Conservation (phyloP, 345 rosid species). For the Arabis alpina region DNA sequence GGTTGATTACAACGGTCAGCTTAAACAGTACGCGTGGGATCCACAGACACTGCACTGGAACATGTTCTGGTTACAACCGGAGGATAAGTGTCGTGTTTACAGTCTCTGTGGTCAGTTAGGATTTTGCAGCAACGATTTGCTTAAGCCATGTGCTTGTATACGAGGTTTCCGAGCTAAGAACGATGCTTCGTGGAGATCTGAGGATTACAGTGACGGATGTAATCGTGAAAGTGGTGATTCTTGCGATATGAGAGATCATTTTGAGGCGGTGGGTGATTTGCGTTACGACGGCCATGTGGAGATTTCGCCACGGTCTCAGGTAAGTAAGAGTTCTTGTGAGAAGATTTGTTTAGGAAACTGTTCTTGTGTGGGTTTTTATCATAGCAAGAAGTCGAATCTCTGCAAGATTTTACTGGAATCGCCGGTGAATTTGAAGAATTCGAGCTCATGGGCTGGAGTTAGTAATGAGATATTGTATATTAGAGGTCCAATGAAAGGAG, state of each 20-base stretch:
- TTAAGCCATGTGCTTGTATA: conserved; percentile 56
- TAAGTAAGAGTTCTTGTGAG: conserved; percentile 54
- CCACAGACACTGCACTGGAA: conserved; percentile 46
- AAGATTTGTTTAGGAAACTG: conserved; percentile 59
- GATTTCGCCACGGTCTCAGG: conserved; percentile 39
- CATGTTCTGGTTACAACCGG: conserved; percentile 52
- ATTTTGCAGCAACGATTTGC: conserved; percentile 43
- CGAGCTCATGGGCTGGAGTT: conserved; percentile 44
- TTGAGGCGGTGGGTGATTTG: conserved; percentile 41
- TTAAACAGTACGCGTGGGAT: conserved; percentile 60
- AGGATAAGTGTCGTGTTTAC: conserved; percentile 57
- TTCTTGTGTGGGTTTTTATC: conserved; percentile 69
- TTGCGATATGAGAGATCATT: conserved; percentile 43
- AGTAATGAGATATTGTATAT: conserved; percentile 49
- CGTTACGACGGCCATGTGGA: conserved; percentile 48
- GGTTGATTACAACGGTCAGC: conserved; percentile 50
- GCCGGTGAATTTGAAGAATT: conserved; percentile 61
- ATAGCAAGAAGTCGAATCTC: conserved; percentile 48
- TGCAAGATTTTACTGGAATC: conserved; percentile 63
- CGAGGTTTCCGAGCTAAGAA: conserved; percentile 51
- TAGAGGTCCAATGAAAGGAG: conserved; percentile 52
- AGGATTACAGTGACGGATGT: conserved; percentile 58
- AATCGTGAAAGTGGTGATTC: conserved; percentile 41
- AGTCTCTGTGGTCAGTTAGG: conserved; percentile 73
- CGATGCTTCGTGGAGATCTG: conserved; percentile 27